phyloP scores from a whole-genome alignment of 768 basidiomycete species.

The Mycena metata region DNA sequence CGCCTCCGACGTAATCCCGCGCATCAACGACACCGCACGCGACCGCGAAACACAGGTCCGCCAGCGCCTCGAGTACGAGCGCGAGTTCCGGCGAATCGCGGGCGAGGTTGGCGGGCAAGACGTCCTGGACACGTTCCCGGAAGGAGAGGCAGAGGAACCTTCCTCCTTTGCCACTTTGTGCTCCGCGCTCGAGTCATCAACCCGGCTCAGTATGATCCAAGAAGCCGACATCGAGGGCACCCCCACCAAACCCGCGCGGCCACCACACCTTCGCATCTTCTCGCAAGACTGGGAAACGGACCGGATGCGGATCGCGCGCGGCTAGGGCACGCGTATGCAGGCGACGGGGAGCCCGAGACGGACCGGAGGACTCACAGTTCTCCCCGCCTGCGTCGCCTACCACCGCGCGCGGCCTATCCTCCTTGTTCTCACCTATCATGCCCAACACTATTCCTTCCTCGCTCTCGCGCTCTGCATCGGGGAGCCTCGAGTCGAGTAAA shows the following conservation, averaged over 20 bases:
- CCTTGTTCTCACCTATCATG: constrained; percentile 59
- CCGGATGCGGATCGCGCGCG: constrained; percentile 55
- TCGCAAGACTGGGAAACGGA: constrained; percentile 75
- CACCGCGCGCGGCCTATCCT: constrained; percentile 46
- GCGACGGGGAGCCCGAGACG: constrained; percentile 4
- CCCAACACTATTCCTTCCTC: not conserved
- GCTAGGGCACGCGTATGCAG: constrained; percentile 52
- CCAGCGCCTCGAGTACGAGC: constrained; percentile 81
- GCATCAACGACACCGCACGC: constrained; percentile 79
- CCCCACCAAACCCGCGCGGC: constrained; percentile 24
- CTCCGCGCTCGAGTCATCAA: not conserved
- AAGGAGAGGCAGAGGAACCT: constrained; percentile 44
- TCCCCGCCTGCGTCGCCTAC: constrained; percentile 66
- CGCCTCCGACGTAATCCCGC: constrained; percentile 82
- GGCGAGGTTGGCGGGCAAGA: constrained; percentile 85
- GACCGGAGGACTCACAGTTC: constrained; percentile 53
- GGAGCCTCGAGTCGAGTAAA: too few relatives aligned
- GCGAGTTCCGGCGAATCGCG: constrained; percentile 83
- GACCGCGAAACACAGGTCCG: constrained; percentile 88
- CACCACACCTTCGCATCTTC: constrained; percentile 44
- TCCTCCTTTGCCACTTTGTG: constrained; percentile 7
- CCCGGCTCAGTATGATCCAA: too few relatives aligned
- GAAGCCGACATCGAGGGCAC: constrained; percentile 1
- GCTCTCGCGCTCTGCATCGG: too few relatives aligned
- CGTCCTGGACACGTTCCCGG: constrained; percentile 74